These are phyloP conservation scores for Tolypocladium capitatum DNA, from an alignment of 2,329 filamentous ascomycete species.

Conservation along the genomic window DNA sequence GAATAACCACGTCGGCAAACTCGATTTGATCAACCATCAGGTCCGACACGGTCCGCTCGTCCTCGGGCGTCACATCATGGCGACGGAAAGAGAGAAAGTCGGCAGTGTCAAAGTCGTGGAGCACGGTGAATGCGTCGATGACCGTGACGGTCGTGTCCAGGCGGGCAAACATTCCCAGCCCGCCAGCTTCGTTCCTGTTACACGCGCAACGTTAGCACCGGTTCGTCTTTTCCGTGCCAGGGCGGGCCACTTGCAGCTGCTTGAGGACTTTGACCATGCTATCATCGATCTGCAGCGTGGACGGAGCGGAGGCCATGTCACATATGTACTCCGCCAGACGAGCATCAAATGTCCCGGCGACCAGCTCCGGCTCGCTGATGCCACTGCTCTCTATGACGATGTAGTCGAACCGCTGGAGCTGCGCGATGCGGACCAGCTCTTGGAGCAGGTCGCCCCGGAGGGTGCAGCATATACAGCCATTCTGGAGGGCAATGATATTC, in stretches of 20 bases:
- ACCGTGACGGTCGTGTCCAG: conserved; percentile 62
- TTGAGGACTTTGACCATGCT: conserved; percentile 22
- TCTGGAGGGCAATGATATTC: conserved; percentile 55
- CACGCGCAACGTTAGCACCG: background rate
- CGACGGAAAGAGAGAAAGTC: conserved; percentile 53
- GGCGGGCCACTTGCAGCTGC: conserved; percentile 17
- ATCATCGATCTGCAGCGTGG: conserved; percentile 18
- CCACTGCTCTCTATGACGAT: conserved; percentile 60
- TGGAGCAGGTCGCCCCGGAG: conserved; percentile 57
- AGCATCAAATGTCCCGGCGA: conserved; percentile 58
- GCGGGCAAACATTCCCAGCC: conserved; percentile 49
- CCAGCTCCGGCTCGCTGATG: conserved; percentile 61
- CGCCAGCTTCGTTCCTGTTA: conserved; percentile 38
- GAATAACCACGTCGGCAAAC: conserved; percentile 59
- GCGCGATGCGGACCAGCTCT: conserved; percentile 51
- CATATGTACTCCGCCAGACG: conserved; percentile 36
- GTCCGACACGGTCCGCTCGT: conserved; percentile 61
- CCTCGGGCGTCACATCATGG: conserved; percentile 49
- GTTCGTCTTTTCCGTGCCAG: background rate
- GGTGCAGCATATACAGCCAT: conserved; percentile 67
- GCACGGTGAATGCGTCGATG: conserved; percentile 60
- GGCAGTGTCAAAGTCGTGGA: conserved; percentile 57
- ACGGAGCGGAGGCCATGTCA: conserved; percentile 16
- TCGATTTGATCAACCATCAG: conserved; percentile 68
- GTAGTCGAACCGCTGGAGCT: conserved; percentile 53